Base-by-base conservation (phyloP, 2,329 filamentous ascomycete genomes). In the Fusarium avenaceum region DNA sequence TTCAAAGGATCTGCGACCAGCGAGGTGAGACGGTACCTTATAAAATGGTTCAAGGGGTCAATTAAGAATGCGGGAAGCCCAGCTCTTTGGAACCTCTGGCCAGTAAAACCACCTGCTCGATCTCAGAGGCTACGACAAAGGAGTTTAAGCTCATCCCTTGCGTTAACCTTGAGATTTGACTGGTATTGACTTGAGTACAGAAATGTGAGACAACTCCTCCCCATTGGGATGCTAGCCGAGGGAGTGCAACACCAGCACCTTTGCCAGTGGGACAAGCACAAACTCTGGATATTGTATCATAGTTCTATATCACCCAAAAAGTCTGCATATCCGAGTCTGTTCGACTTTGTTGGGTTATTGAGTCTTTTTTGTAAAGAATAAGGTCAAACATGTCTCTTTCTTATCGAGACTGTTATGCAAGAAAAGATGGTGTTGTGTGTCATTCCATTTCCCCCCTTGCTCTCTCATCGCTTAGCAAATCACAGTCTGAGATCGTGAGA, bases 201-300 rank as follows among this genome's bases (percentile, higher is more conserved):
- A 30, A 30, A 39, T 48, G 13, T 22, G 38, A 63, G 57, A 63
- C 56, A 62, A 17, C 24, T n/a, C n/a, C 4, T 3, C 19, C n/a
- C 22, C 3, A 17, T 22, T 42, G 28, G 15, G 24, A n/a, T 20
- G 5, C 11, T 13, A 35, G 11, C 24, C 24, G 14, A 28, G 4
- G 6, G 1, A 11, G 14, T 5, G 13, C 10, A 22, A 43, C 6
- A 22, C 11, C 6, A 13, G 4, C 38, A 8, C 15, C 13, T 20
- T 33, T 42, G 7, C 9, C 13, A 11, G 24, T 24, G 4, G 22
- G 11, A 22, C 9, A 32, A 32, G 4, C 4, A 19, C 32, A 10
- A 8, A n/a, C 13, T 45, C n/a, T 13, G n/a, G 3, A 3, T 35
- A 24, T 20, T 6, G 9, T 24, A 32, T 4, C 10, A 24, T 15